Evolutionary conservation across 768 basidiomycete species (phyloP).

Genomic region (Termitomyces sp.): DNA sequence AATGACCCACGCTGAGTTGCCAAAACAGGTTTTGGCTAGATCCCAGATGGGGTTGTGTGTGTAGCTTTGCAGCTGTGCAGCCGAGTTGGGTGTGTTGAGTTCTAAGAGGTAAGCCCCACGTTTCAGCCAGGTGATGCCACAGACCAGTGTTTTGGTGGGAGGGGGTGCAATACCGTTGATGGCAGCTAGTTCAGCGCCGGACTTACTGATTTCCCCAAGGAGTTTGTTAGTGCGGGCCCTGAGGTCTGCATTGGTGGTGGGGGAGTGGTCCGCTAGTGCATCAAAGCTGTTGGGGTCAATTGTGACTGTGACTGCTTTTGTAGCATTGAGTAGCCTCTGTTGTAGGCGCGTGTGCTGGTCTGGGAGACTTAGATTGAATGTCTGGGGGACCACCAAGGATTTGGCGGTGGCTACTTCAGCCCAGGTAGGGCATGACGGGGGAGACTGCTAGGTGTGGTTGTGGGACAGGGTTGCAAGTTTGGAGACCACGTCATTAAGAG

Average conservation of each 20-base stretch:
- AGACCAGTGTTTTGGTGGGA: background rate
- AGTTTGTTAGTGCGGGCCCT: background rate
- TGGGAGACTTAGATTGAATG: background rate
- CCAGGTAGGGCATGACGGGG: background rate
- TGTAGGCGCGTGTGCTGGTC: background rate
- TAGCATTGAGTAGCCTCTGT: background rate
- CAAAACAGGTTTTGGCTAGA: no score
- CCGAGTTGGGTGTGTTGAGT: no score
- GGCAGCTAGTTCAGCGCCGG: background rate
- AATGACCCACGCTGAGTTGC: no score
- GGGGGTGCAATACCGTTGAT: background rate
- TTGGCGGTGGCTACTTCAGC: background rate
- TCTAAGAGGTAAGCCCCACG: no score
- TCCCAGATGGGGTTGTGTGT: no score
- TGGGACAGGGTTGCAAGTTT: no score
- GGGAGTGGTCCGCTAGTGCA: background rate
- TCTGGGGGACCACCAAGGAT: background rate
- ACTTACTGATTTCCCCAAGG: no score
- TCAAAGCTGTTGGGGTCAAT: background rate
- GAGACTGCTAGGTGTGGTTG: no score
- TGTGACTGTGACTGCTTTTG: background rate
- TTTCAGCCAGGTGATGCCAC: background rate
- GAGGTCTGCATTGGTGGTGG: background rate
- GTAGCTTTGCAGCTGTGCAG: no score
- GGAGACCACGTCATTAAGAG: no score